phyloP scores from a whole-genome alignment of 1,284 basidiomycete species.

The Vanrija pseudolonga region DNA sequence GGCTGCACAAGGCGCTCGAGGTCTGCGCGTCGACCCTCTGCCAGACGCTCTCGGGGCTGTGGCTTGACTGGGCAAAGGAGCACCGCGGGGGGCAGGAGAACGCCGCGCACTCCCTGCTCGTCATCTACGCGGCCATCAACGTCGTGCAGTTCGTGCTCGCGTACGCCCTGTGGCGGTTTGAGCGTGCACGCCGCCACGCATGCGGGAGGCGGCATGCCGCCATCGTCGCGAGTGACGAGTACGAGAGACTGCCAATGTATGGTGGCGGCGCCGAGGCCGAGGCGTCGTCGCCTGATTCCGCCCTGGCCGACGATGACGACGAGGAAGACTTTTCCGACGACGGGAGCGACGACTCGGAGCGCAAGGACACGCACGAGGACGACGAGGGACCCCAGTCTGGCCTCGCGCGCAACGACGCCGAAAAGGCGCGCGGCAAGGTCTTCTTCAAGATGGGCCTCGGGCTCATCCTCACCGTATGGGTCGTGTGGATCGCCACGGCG shows the following conservation, averaged over 20 bases:
- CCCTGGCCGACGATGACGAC: conserved; percentile 5
- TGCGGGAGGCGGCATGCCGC: not conserved
- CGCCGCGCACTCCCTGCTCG: conserved; percentile 55
- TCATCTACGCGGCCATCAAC: conserved; percentile 61
- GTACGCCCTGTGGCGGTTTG: conserved; percentile 52
- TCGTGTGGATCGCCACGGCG: conserved; percentile 63
- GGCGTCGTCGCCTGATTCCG: not conserved
- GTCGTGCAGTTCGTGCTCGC: conserved; percentile 58
- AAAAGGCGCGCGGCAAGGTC: conserved; percentile 12
- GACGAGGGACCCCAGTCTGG: conserved; percentile 12
- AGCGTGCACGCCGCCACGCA: conserved; percentile 22
- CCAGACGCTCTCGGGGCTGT: conserved; percentile 65
- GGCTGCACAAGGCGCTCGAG: conserved; percentile 73
- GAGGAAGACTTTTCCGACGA: conserved; percentile 2
- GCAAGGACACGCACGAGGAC: not conserved
- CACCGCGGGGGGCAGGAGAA: conserved; percentile 23
- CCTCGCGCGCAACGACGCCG: conserved; percentile 17
- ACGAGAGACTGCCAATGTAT: conserved; percentile 23
- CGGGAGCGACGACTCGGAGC: not conserved
- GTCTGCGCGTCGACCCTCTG: conserved; percentile 66
- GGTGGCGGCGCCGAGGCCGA: conserved; percentile 17
- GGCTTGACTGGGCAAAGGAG: conserved; percentile 54
- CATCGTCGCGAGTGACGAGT: conserved; percentile 10
- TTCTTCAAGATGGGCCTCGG: conserved; percentile 39
- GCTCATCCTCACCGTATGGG: conserved; percentile 60